Conservation (phyloP, 768 basidiomycete genomes). For the Xerocomellus dryophilus region DNA sequence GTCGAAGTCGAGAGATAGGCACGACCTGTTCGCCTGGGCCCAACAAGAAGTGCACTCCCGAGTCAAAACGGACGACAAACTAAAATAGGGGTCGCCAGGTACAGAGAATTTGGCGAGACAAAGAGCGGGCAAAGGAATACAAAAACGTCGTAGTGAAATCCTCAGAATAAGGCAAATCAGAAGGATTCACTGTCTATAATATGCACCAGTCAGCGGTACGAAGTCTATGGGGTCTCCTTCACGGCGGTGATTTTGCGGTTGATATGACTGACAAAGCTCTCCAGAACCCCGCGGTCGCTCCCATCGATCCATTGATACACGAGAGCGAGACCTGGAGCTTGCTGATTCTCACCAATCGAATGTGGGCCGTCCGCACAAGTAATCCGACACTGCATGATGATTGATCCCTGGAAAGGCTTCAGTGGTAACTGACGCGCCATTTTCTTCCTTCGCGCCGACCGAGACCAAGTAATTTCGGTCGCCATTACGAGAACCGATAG, state of each 20-base stretch:
- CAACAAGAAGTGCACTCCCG: too few relatives aligned
- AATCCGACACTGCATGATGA: slow-evolving; percentile 27
- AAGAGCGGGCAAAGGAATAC: too few relatives aligned
- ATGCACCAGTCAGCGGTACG: too few relatives aligned
- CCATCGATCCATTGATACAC: slow-evolving; percentile 66
- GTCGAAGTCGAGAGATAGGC: too few relatives aligned
- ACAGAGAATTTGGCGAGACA: too few relatives aligned
- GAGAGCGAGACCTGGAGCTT: slow-evolving; percentile 6
- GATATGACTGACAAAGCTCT: slow-evolving; percentile 68
- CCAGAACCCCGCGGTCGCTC: slow-evolving; percentile 52
- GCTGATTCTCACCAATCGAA: slow-evolving; percentile 12
- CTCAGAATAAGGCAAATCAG: too few relatives aligned
- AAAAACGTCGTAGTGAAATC: too few relatives aligned
- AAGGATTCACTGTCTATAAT: too few relatives aligned
- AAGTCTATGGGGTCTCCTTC: not conserved
- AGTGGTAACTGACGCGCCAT: slow-evolving; percentile 3
- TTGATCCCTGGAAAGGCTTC: not conserved
- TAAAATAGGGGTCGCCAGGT: too few relatives aligned
- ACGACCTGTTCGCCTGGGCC: too few relatives aligned
- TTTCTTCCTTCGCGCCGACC: slow-evolving; percentile 56
- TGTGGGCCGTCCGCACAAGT: slow-evolving; percentile 17
- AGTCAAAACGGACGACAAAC: too few relatives aligned
- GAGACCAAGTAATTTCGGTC: slow-evolving; percentile 60
- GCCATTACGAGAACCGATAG: slow-evolving; percentile 29
- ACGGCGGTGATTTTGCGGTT: slow-evolving; percentile 42